Evolutionary conservation across 2,329 filamentous ascomycete genomes (phyloP), one percentile per base, ranked within the genome.

Genomic region (Fusarium continuum): DNA sequence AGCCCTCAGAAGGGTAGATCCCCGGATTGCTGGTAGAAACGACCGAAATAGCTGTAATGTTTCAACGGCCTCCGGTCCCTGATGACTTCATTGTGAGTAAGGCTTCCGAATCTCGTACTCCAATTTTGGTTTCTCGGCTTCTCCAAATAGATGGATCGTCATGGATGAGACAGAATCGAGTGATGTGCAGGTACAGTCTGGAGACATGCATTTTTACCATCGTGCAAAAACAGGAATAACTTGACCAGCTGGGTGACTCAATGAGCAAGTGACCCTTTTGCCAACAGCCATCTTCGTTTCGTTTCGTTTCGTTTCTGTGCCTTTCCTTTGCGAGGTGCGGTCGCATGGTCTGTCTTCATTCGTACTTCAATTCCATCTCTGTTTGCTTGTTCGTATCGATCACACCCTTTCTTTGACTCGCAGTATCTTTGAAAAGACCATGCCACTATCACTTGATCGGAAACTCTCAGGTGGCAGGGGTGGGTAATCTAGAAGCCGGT

Each of bases 11-110:
- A 38, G 17, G 23, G 31, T 14, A 61, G 44, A 47, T 41, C 65
- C 53, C 65, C 64, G 38, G 53, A 65, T 45, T 34, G 49, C 41
- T 47, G 44, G 38, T 59, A 41, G 51, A 54, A 61, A 41, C 56
- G 40, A 53, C 49, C 35, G 40, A 48, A 55, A 49, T 53, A 47
- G 32, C 47, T 58, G 62, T 32, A 66, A 59, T 45, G 44, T 45
- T 40, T 47, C 26, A 50, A 55, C 54, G 43, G 44, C 44, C 48
- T 55, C 44, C 32, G 34, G 44, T 26, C 43, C 19, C 51, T 36
- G 44, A 60, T 70, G 65, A 70, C 61, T 65, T 67, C 65, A 70
- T 64, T 26, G 25, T 36, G 31, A 55, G 36, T 22, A 34, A 53
- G n/a, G 39, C 28, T 46, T 54, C 45, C 39, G 51, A 45, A 56